Evolutionary conservation across 225 moss, liverwort and hornwort species (phyloP).

Genomic region (Asterella californica): DNA sequence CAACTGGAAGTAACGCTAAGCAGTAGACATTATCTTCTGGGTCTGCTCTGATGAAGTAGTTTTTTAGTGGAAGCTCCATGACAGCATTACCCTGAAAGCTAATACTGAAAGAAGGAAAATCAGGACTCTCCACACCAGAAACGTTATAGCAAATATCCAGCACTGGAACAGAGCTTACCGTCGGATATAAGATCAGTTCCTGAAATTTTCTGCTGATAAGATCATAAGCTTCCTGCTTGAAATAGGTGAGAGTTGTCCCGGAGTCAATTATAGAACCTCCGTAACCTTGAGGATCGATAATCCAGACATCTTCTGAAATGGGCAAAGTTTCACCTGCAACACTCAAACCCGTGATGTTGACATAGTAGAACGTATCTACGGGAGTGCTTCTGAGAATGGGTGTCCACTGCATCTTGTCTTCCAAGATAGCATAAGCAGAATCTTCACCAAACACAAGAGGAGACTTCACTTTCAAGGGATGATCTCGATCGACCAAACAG

Average conservation of each 20-base stretch:
- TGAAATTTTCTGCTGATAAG: slow-evolving; percentile 37
- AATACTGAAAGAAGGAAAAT: slow-evolving; percentile 46
- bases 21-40: slow-evolving; percentile 46
- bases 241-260: slow-evolving; percentile 56
- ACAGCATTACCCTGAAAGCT: slow-evolving; percentile 38
- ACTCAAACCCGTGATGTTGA: slow-evolving; percentile 43
- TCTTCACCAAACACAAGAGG: slow-evolving; percentile 48
- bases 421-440: slow-evolving; percentile 22
- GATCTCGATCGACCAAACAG: slow-evolving; percentile 42
- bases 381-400: slow-evolving; percentile 38
- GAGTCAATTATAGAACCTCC: slow-evolving; percentile 59
- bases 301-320: slow-evolving; percentile 34
- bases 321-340: slow-evolving; percentile 34
- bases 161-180: slow-evolving; percentile 34
- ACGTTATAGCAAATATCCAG: slow-evolving; percentile 47
- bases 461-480: slow-evolving; percentile 27
- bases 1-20: slow-evolving; percentile 43
- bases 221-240: slow-evolving; percentile 44
- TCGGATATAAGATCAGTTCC: slow-evolving; percentile 34
- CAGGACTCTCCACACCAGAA: slow-evolving; percentile 24
- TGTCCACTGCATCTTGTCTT: slow-evolving; percentile 44
- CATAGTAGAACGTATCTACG: slow-evolving; percentile 45
- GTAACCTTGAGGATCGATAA: slow-evolving; percentile 39
- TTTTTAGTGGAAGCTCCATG: slow-evolving; percentile 49
- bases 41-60: slow-evolving; percentile 55